A percentile compares a stretch with the other conserved stretches of the same genome.
Conservation (phyloP, 805 yeast species). For the Kluyveromyces dobzhanskii region DNA sequence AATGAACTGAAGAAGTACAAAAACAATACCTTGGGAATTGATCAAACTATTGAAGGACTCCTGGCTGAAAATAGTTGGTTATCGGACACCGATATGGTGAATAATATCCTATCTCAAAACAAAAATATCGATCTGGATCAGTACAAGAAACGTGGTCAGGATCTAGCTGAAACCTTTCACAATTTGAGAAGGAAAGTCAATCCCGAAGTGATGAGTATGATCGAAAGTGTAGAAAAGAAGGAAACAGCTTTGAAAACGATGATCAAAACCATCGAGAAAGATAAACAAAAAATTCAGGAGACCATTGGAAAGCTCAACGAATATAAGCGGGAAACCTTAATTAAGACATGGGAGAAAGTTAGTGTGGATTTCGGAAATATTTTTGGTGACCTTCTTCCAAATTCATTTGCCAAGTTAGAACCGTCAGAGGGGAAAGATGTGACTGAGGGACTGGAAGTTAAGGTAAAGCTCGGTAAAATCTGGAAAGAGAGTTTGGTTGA, state of each 20-base stretch:
- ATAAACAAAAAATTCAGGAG: constrained; percentile 80
- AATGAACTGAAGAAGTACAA: constrained; percentile 48
- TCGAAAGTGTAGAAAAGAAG: constrained; percentile 84
- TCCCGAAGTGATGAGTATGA: constrained; percentile 80
- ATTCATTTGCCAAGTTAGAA: constrained; percentile 81
- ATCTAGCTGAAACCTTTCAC: constrained; percentile 48
- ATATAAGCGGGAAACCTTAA: constrained; percentile 74
- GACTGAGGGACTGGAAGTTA: constrained; percentile 83
- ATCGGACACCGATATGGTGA: constrained; percentile 49
- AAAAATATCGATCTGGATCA: constrained; percentile 57
- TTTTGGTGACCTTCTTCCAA: constrained; percentile 81
- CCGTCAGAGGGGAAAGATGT: constrained; percentile 76
- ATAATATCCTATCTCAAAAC: constrained; percentile 49
- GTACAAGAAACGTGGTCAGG: constrained; percentile 47
- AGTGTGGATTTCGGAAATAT: constrained; percentile 84
- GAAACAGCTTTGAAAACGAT: constrained; percentile 66
- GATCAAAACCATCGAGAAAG: constrained; percentile 82
- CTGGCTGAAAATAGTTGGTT: constrained; percentile 66
- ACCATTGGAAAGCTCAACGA: constrained; percentile 78
- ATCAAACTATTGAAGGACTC: constrained; percentile 36
- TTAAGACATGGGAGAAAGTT: constrained; percentile 80
- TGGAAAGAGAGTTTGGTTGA: constrained; percentile 97
- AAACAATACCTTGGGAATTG: constrained; percentile 30
- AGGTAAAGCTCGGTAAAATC: constrained; percentile 79
- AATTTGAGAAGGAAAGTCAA: constrained; percentile 77